Evolutionary conservation across 1,284 basidiomycete species (phyloP), one percentile per base, ranked within the genome.

Genomic region (Trichosporon inkin): DNA sequence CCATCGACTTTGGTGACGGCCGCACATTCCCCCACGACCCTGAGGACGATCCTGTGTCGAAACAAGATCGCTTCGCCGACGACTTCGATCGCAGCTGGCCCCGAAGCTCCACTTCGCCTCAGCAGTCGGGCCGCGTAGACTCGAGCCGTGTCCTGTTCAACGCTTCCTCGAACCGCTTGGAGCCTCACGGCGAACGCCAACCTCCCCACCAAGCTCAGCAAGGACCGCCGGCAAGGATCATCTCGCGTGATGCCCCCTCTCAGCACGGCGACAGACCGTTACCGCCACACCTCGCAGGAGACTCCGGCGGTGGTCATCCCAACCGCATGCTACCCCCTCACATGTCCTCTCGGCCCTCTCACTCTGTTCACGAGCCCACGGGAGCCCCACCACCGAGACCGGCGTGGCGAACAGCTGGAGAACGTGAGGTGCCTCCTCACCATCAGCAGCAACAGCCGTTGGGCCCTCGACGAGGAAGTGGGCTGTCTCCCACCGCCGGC

Each of bases 51-150:
- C 74, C 74, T 0, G 74, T 76, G 2, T 47, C 69, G 34, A 77
- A 78, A 59, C 66, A 67, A 4, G 76, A 78, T 37, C 70, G 76
- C 11, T 79, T 78, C 49, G 72, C 67, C 7, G 90, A 95, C 67
- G 92, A 96, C 75, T 93, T 90, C 73, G 92, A 94, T 78, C 85
- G 92, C 61, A 92, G 89, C 69, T 95, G 92, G 91, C 91, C 92
- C 13, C 85, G 86, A 20, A 66, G 66, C 57, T 44, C 64, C 24
- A 52, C 63, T 11, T 39, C 44, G 10, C 56, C 56, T 32, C 51
- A 53, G 38, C 56, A 40, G 32, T 53, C 60, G n/a, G 58, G 59
- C 13, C 60, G 53, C 2, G 41, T 61, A 17, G 59, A 62, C 2
- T 60, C 52, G 8, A 62, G 65, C 6, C 75, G 88, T 28, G 86